Evolutionary conservation across 108 stramenopile genomes (phyloP).

Genomic region (Skeletonema costatum): DNA sequence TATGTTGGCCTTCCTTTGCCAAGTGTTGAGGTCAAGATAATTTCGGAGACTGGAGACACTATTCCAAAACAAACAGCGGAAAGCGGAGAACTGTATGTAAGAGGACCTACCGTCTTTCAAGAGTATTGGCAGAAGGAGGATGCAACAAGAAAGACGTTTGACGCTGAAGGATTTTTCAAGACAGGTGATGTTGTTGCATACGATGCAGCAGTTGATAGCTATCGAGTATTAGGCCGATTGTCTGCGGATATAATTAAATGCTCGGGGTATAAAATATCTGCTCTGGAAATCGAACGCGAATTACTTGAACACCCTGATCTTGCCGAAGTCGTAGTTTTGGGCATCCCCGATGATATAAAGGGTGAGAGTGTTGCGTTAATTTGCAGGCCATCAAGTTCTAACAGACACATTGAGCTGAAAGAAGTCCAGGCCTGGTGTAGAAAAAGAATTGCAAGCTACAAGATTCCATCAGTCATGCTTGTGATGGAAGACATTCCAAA

Average conservation of each 20-base stretch:
- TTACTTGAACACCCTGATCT: constrained; percentile 47
- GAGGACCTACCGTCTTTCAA: constrained; percentile 50
- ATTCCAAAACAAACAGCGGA: constrained; percentile 3
- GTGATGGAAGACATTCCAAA: constrained; percentile 56
- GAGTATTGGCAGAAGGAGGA: constrained; percentile 54
- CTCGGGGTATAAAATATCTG: constrained; percentile 57
- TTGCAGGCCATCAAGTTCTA: not conserved
- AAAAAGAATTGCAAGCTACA: constrained; percentile 46
- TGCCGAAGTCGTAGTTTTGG: constrained; percentile 37
- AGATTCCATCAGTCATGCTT: constrained; percentile 45
- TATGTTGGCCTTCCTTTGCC: constrained; percentile 56
- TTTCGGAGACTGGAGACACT: constrained; percentile 31
- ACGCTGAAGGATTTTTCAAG: constrained; percentile 44
- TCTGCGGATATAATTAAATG: constrained; percentile 54
- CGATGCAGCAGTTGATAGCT: constrained; percentile 31
- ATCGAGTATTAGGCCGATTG: constrained; percentile 51
- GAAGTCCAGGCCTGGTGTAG: constrained; percentile 45
- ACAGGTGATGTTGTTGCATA: constrained; percentile 58
- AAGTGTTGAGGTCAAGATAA: constrained; percentile 47
- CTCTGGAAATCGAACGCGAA: constrained; percentile 52
- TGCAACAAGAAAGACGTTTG: constrained; percentile 49
- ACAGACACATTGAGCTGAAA: constrained; percentile 16
- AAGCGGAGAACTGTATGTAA: constrained; percentile 42
- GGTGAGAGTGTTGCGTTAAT: constrained; percentile 34
- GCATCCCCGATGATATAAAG: constrained; percentile 44